Percentiles rank a stretch among this genome's conserved stretches.
Evolutionary conservation across 495 filamentous ascomycete genomes (phyloP).

Genomic region (Penicillium paradoxum): DNA sequence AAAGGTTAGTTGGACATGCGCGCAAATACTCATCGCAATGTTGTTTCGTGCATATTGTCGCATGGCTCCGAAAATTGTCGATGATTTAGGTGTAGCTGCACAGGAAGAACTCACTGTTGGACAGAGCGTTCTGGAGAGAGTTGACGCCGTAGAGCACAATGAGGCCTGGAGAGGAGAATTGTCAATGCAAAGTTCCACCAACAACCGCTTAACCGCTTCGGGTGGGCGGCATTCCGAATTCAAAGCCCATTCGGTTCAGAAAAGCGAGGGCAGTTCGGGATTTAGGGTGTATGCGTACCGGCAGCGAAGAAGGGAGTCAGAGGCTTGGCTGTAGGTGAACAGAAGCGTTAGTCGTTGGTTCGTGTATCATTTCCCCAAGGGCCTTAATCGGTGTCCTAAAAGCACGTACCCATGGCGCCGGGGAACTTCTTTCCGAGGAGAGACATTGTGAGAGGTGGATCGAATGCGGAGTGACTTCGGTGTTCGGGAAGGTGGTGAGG

Average conservation of each 20-base stretch:
- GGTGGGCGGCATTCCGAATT: background rate
- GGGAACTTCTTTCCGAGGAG: conserved; percentile 92
- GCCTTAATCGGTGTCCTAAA: conserved; percentile 6
- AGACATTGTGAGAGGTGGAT: conserved; percentile 56
- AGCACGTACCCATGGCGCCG: conserved; percentile 72
- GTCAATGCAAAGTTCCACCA: conserved; percentile 28
- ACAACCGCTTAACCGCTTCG: background rate
- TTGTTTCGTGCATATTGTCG: background rate
- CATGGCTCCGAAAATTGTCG: background rate
- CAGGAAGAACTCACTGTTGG: conserved; percentile 58
- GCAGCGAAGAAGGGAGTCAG: conserved; percentile 90
- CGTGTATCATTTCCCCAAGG: background rate
- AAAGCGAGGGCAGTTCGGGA: background rate
- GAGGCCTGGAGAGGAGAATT: conserved; percentile 50
- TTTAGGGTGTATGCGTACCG: conserved; percentile 56
- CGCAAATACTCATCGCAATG: conserved; percentile 3
- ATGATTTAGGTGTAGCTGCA: background rate
- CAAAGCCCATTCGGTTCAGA: background rate
- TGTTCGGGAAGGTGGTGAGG: conserved; percentile 27
- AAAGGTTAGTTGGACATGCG: conserved; percentile 18
- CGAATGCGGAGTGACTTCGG: conserved; percentile 33
- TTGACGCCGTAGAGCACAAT: conserved; percentile 87
- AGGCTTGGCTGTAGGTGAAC: conserved; percentile 62
- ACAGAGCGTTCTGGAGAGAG: conserved; percentile 63
- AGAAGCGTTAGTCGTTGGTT: conserved; percentile 27